Evolutionary conservation across 2,329 filamentous ascomycete genomes (phyloP), one percentile per base, ranked within the genome.

Genomic region (Claviceps pazoutovae): DNA sequence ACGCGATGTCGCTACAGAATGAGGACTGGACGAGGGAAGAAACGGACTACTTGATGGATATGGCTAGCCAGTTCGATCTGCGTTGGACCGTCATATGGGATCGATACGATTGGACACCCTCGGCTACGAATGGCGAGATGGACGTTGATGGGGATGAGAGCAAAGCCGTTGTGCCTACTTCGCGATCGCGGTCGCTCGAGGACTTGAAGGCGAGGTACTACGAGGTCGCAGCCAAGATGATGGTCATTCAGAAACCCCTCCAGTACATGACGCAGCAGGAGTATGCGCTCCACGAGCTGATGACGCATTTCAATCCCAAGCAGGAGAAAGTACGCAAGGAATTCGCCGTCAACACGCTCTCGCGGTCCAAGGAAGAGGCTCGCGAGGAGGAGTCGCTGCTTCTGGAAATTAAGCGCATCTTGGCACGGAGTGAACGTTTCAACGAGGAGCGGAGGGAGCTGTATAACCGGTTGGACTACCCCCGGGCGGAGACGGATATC

Each of bases 201-300:
- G 88, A 95, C 55, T 72, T 98, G 55, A 98, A 98, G 67, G 78
- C 83, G 16, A 80, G 93, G 50, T 97, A 95, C 69, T 98, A 97
- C 68, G 80, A 83, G 51, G 80, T 97, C 38, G 87, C 86, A 2
- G 84, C 86, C 8, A 86, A 82, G 61, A 84, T 93, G 74, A 86
- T 95, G 74, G 82, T 84, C 2, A 71, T 88, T 6, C 79, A 88
- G 59, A 90, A 86, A 53, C 87, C 88, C 0, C 80, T 86, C 0
- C 84, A 86, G 55, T 87, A 82, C 65, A 97, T 98, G 93, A 88
- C 86, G 23, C 81, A 84, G 42, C 74, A 84, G 2, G 90, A 98
- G 64, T 95, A 88, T 64, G 79, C 79, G 42, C 72, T 86, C 6
- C 88, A 95, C 68, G 87, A 94, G 63, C 83, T 82, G 54, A 90